These are phyloP conservation scores for Lactarius trivialis DNA, from an alignment of 768 basidiomycete genomes.

Conservation along the genomic window DNA sequence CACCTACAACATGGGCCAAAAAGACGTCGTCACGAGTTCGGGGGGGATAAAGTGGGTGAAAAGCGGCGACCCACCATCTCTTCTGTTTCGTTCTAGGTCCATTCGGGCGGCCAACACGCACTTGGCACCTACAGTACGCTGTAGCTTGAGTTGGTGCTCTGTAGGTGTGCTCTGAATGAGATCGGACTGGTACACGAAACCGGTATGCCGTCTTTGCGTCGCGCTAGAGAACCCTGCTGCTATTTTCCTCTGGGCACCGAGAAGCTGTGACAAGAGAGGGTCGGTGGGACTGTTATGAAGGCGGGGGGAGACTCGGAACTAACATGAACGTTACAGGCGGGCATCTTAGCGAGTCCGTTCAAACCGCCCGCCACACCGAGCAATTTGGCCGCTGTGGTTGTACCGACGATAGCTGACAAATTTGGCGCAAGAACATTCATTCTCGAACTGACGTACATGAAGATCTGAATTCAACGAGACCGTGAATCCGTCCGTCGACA, in stretches of 20 bases:
- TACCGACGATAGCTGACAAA: constrained; percentile 96
- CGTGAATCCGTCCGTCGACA: not conserved
- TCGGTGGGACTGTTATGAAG: not conserved
- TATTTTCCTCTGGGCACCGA: constrained; percentile 92
- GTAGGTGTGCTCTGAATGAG: constrained; percentile 78
- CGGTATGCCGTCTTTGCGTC: constrained; percentile 86
- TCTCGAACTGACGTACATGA: constrained; percentile 98
- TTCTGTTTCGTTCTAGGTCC: constrained; percentile 79
- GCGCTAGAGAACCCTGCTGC: constrained; percentile 85
- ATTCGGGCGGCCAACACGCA: constrained; percentile 84
- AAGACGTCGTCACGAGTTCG: not conserved
- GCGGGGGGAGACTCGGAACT: constrained; percentile 28
- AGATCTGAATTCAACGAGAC: constrained; percentile 58
- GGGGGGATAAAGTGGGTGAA: not conserved
- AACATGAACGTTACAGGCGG: constrained; percentile 91
- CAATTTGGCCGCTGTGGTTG: constrained; percentile 96
- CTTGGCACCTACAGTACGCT: constrained; percentile 92
- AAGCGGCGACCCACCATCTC: constrained; percentile 58
- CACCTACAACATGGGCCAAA: constrained; percentile 36
- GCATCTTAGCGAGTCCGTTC: constrained; percentile 86
- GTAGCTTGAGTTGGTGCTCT: constrained; percentile 87
- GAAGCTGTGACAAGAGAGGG: constrained; percentile 47
- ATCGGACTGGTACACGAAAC: constrained; percentile 94
- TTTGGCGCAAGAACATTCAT: constrained; percentile 99
- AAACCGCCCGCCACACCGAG: constrained; percentile 96